These are phyloP conservation scores for Cordyceps cicadae DNA, from an alignment of 2,329 filamentous ascomycete species.

Conservation along the genomic window DNA sequence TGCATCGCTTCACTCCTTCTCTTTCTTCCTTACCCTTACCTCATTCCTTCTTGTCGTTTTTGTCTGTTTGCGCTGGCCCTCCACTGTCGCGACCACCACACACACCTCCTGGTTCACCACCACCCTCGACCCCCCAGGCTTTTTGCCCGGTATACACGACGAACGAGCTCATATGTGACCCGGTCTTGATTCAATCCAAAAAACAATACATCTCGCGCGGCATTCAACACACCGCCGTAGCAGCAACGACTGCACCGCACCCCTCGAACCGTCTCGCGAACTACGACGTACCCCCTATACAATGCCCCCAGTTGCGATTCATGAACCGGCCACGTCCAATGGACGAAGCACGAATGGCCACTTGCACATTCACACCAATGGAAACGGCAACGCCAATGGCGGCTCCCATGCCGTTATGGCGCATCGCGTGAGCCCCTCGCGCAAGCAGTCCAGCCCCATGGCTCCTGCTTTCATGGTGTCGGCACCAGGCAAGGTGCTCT, in stretches of 20 bases:
- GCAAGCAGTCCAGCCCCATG: conserved; percentile 56
- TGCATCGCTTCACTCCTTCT: background rate
- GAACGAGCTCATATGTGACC: background rate
- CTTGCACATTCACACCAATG: conserved; percentile 27
- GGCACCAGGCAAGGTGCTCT: conserved; percentile 94
- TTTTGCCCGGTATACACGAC: background rate
- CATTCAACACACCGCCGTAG: background rate
- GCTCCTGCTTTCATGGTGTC: conserved; percentile 96
- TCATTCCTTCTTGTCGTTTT: background rate
- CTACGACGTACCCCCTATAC: background rate
- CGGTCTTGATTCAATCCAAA: background rate
- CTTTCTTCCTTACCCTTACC: background rate
- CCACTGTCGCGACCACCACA: background rate
- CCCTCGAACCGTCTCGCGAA: background rate
- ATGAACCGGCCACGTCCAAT: conserved; percentile 6
- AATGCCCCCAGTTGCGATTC: conserved; percentile 6
- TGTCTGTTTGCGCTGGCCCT: background rate
- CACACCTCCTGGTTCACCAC: background rate
- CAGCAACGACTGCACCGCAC: background rate
- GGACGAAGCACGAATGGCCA: conserved; percentile 17
- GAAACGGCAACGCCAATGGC: conserved; percentile 25
- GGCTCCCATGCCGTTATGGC: conserved; percentile 28
- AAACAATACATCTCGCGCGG: background rate
- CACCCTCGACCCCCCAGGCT: background rate
- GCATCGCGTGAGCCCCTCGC: conserved; percentile 34